phyloP scores from a whole-genome alignment of 2,329 filamentous ascomycete genomes.

The Diaporthe sp. region DNA sequence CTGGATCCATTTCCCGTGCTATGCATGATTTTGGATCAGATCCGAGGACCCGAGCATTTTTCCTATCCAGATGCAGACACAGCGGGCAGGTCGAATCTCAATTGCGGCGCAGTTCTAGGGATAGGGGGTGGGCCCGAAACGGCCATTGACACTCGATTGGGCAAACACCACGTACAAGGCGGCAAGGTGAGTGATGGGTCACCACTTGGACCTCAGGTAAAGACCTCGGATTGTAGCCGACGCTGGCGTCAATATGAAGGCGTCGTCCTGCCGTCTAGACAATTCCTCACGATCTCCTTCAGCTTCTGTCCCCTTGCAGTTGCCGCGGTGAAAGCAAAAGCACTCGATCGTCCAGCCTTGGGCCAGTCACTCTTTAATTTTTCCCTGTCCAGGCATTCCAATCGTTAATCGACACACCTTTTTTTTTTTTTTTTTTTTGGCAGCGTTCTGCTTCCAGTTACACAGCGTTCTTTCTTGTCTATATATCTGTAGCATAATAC shows the following conservation, averaged over 20 bases:
- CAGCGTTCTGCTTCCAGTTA: background rate
- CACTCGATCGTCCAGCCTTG: constrained; percentile 10
- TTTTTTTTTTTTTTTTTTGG: too few species aligned
- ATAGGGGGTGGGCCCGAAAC: constrained; percentile 19
- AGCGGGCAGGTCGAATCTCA: constrained; percentile 21
- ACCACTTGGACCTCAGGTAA: constrained; percentile 17
- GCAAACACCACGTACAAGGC: constrained; percentile 14
- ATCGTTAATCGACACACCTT: constrained; percentile 19
- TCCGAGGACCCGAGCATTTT: background rate
- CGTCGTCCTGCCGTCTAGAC: background rate
- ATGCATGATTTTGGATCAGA: constrained; percentile 7
- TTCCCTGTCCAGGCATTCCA: background rate
- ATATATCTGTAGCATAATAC: background rate
- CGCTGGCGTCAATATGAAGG: constrained; percentile 14
- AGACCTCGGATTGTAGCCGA: constrained; percentile 21
- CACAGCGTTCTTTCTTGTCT: constrained; percentile 5
- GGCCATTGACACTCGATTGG: constrained; percentile 25
- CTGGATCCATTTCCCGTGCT: constrained; percentile 2
- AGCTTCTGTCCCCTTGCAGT: constrained; percentile 12
- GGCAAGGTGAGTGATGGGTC: constrained; percentile 13
- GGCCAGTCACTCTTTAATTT: constrained; percentile 22
- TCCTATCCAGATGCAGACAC: constrained; percentile 7
- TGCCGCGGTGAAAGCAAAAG: constrained; percentile 20
- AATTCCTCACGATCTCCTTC: background rate
- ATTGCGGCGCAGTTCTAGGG: constrained; percentile 19